A percentile compares a stretch with the other conserved stretches of the same genome.
phyloP scores from a whole-genome alignment of 345 rosid genomes.

The Anacardium occidentale region DNA sequence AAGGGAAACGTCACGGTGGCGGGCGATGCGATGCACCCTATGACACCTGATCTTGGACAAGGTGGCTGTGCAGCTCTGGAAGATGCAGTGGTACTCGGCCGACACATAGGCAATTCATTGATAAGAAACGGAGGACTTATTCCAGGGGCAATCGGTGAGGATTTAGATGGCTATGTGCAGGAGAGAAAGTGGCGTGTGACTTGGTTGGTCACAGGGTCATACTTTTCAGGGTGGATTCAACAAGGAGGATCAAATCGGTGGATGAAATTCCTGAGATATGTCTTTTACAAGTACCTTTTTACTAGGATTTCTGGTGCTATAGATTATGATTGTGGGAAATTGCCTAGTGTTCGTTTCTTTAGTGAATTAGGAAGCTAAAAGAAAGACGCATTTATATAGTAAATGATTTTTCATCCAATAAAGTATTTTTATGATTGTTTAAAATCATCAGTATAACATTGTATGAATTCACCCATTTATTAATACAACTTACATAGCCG shows the following conservation, averaged over 20 bases:
- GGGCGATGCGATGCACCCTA: slow-evolving; percentile 59
- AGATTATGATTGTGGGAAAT: slow-evolving; percentile 38
- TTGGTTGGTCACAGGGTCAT: slow-evolving; percentile 26
- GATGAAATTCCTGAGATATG: slow-evolving; percentile 35
- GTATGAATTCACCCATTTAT: too few species aligned
- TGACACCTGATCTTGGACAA: slow-evolving; percentile 50
- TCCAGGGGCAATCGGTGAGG: slow-evolving; percentile 14
- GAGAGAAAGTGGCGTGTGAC: slow-evolving; percentile 41
- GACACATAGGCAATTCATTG: slow-evolving; percentile 31
- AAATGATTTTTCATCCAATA: too few species aligned
- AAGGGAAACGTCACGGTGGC: slow-evolving; percentile 40
- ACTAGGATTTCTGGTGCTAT: not conserved
- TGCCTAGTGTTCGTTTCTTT: slow-evolving; percentile 14
- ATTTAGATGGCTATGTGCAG: slow-evolving; percentile 23
- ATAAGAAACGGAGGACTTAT: slow-evolving; percentile 6
- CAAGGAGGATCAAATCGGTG: slow-evolving; percentile 33
- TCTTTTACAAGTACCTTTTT: slow-evolving; percentile 19
- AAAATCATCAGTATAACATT: too few species aligned
- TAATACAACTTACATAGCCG: too few species aligned
- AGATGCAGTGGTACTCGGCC: slow-evolving; percentile 41
- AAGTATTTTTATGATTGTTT: too few species aligned
- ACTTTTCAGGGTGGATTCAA: slow-evolving; percentile 37
- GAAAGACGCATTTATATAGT: not conserved
- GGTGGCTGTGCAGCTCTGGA: slow-evolving; percentile 47
- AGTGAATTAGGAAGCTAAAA: too few species aligned